phyloP scores from a whole-genome alignment of 2,329 filamentous ascomycete species.

The Cladosporium sp. region DNA sequence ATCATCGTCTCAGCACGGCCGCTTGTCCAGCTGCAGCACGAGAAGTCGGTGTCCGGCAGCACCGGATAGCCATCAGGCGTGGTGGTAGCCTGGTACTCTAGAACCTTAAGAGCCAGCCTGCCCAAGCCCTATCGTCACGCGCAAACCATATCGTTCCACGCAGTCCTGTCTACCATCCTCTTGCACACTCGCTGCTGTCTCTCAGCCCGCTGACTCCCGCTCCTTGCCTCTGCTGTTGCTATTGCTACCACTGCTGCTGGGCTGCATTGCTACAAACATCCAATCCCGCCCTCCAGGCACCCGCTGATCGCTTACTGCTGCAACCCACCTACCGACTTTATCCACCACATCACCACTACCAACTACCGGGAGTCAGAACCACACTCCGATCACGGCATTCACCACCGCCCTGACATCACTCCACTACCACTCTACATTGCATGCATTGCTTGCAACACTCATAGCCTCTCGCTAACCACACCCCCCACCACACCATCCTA shows the following conservation, averaged over 20 bases:
- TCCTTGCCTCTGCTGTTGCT: background rate
- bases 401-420: conserved; percentile 17
- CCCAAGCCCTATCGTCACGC: background rate
- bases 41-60: conserved; percentile 10
- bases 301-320: background rate
- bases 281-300: background rate
- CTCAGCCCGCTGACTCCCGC: background rate
- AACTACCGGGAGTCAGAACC: conserved; percentile 3
- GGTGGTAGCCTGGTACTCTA: background rate
- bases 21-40: background rate
- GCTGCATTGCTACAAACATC: background rate
- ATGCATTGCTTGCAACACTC: background rate
- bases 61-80: background rate
- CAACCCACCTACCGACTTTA: background rate
- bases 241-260: background rate
- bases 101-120: background rate
- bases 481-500: background rate
- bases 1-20: conserved; percentile 1
- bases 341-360: conserved; percentile 2
- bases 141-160: background rate
- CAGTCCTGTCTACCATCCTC: background rate
- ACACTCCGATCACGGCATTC: conserved; percentile 18
- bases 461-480: background rate
- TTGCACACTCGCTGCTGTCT: background rate
- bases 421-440: background rate